A percentile compares a stretch with the other conserved stretches of the same genome.
Evolutionary conservation across 179 eudicot species (phyloP).

Genomic region (Spergularia azorica): DNA sequence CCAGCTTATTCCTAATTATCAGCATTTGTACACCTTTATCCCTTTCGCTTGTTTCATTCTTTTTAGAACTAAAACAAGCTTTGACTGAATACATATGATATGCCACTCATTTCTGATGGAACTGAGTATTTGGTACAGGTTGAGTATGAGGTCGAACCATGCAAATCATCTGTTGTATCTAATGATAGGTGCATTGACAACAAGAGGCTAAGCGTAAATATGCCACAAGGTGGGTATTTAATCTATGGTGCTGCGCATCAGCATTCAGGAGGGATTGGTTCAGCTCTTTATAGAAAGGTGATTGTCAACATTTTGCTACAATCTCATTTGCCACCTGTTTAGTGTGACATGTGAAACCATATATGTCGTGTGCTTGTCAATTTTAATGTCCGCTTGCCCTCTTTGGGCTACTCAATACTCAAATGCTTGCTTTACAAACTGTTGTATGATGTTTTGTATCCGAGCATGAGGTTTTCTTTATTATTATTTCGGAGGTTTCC

Average conservation of each 20-base stretch:
- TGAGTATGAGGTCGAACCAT: conserved; percentile 64
- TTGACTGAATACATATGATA: no score
- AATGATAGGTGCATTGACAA: conserved; percentile 44
- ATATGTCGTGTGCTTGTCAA: neutral
- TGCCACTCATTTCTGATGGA: neutral
- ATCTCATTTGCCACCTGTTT: neutral
- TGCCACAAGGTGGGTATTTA: conserved; percentile 69
- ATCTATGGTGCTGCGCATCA: conserved; percentile 89
- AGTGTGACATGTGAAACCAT: neutral
- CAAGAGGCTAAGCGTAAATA: conserved; percentile 42
- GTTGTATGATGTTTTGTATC: neutral
- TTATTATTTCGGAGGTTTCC: neutral
- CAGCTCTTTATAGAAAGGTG: conserved; percentile 79
- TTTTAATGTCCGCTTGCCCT: neutral
- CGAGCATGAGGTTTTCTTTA: neutral
- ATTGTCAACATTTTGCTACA: neutral
- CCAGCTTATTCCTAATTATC: neutral
- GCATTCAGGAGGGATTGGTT: conserved; percentile 76
- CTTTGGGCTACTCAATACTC: neutral
- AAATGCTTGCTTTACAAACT: neutral
- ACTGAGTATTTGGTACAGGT: conserved; percentile 41
- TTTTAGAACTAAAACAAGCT: no score
- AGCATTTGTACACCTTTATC: neutral
- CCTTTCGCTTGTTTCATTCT: neutral
- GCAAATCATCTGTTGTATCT: conserved; percentile 31